These are phyloP conservation scores for Quercus engelmannii DNA, from an alignment of 306 rosid genomes.

Conservation along the genomic window DNA sequence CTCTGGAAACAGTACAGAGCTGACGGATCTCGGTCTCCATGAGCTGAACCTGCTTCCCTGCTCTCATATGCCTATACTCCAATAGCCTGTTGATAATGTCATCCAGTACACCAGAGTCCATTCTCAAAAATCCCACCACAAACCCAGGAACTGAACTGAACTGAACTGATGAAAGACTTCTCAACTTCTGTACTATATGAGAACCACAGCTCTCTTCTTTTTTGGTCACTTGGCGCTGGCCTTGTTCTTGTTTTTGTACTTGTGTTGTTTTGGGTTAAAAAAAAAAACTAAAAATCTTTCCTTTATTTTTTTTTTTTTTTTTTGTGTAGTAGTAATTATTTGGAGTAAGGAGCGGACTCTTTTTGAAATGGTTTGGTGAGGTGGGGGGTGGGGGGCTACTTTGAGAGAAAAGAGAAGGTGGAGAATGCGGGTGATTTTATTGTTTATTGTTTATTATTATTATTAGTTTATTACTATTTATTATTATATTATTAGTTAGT, in stretches of 20 bases:
- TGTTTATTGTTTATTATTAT: neutral
- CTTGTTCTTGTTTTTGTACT: neutral
- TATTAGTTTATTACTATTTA: neutral
- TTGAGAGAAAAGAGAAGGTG: conserved; percentile 12
- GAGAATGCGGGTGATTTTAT: neutral
- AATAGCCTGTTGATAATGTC: conserved; percentile 35
- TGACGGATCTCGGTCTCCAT: conserved; percentile 44
- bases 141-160: neutral
- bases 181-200: neutral
- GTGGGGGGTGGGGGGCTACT: conserved; percentile 3
- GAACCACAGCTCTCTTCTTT: neutral
- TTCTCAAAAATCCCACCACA: conserved; percentile 2
- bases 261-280: neutral
- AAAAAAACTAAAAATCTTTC: neutral
- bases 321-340: neutral
- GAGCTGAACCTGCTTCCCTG: conserved; percentile 42
- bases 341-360: neutral
- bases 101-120: conserved; percentile 33
- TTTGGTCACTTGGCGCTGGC: too few species aligned
- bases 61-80: conserved; percentile 31
- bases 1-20: conserved; percentile 27
- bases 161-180: too few species aligned
- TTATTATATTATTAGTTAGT: neutral
- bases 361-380: conserved; percentile 10
- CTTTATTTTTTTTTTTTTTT: neutral